Base-by-base conservation (phyloP, 179 eudicot genomes). In the Nepenthes alata region DNA sequence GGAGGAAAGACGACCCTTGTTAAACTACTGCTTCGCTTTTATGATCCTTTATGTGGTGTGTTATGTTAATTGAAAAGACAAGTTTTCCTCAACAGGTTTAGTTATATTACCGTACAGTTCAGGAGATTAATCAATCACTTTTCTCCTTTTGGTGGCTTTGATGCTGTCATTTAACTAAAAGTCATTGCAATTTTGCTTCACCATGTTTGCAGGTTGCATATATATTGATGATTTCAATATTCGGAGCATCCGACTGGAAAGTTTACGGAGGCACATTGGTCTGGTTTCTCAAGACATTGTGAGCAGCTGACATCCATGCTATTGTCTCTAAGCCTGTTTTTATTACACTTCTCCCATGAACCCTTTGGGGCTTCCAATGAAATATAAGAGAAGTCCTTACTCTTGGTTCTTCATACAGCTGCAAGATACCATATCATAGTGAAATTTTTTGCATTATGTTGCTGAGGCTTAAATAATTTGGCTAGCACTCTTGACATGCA, bases 1-100 rank as follows among this genome's bases (percentile, higher is more conserved):
- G 98, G 98, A 59, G 98, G 98, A 68, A 93, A 93, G 72, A 83
- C 96, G n/a, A 93, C 98, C 14, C 80, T 89, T 59, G 80, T 75
- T 56, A 93, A 93, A 72, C 85, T 93, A 62, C 91, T 93, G 55
- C 96, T 93, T 80, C 96, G 98, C 75, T 89, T 93, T 50, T 83
- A 93, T 83, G 90, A 93, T 78, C 91, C 98, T 70, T 63, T 78
- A 61, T 70, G 45, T 66, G 98, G 98, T 86, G 70, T 68, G 81
- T 62, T 12, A 9, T 68, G 52, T 54, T 48, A 55, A 25, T 25
- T 25, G 25, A 25, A 25, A 25, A 25, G 25, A 25, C 25, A 25
- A 25, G 25, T 25, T 25, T 25, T 25, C 25, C 25, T 25, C 25
- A 25, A 25, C 25, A 25, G 25, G 25, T 25, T 25, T 25, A 25